phyloP scores from a whole-genome alignment of 352 stramenopile genomes.

The Nothophytophthora sp. region DNA sequence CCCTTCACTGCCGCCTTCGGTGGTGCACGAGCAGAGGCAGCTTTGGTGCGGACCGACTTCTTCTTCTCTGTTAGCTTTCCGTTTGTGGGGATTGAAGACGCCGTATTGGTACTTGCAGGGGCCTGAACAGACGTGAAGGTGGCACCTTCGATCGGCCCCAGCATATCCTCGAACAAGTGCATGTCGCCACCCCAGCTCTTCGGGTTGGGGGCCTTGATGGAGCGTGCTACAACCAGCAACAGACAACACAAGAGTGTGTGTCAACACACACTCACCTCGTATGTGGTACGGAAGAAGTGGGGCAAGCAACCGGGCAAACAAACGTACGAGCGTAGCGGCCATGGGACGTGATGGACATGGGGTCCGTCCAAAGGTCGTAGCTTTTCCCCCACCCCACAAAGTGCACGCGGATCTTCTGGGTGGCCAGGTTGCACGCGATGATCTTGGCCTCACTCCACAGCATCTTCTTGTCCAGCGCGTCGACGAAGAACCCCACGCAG shows the following conservation, averaged over 20 bases:
- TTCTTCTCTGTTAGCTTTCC: slow-evolving; percentile 4
- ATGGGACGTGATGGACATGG: slow-evolving; percentile 32
- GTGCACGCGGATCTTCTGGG: slow-evolving; percentile 39
- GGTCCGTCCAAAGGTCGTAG: slow-evolving; percentile 48
- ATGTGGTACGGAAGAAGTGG: background rate
- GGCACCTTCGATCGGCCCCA: slow-evolving; percentile 20
- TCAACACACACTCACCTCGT: background rate
- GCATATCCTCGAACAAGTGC: slow-evolving; percentile 13
- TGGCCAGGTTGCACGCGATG: slow-evolving; percentile 30
- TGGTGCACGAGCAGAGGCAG: slow-evolving; percentile 1
- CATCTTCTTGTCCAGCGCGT: slow-evolving; percentile 45
- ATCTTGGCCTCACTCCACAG: slow-evolving; percentile 43
- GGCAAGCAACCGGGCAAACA: background rate
- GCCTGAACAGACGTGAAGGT: slow-evolving; percentile 13
- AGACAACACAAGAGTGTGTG: background rate
- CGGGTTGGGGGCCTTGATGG: background rate
- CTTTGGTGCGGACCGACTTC: background rate
- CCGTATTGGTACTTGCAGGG: slow-evolving; percentile 5
- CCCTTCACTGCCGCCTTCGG: slow-evolving; percentile 13
- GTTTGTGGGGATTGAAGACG: background rate
- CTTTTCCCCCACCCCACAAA: slow-evolving; percentile 41
- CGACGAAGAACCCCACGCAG: slow-evolving; percentile 38
- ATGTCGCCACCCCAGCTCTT: slow-evolving; percentile 27
- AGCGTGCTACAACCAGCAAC: background rate
- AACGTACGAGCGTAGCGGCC: slow-evolving; percentile 25